These are phyloP conservation scores for Venustampulla echinocandica DNA, from an alignment of 495 filamentous ascomycete species.

Conservation along the genomic window DNA sequence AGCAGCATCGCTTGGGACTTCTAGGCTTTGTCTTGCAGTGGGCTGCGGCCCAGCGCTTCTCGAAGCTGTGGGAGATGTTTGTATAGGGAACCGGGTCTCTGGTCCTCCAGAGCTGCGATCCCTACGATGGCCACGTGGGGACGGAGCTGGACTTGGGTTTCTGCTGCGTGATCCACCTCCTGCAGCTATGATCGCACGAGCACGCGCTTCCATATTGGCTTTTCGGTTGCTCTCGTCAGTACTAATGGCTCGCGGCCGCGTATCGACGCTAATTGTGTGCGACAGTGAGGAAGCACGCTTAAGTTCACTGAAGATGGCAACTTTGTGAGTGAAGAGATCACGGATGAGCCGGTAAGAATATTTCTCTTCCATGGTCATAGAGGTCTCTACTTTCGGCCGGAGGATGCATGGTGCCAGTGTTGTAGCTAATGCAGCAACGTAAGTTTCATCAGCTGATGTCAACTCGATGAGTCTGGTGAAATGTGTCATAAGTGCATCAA, in stretches of 20 bases:
- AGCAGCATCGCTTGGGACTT: conserved; percentile 44
- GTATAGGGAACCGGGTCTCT: conserved; percentile 79
- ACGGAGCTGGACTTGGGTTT: conserved; percentile 64
- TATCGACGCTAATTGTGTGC: conserved; percentile 34
- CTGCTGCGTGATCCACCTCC: conserved; percentile 48
- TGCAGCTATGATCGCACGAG: conserved; percentile 68
- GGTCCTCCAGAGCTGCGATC: conserved; percentile 75
- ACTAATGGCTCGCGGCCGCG: conserved; percentile 70
- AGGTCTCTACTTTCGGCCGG: conserved; percentile 74
- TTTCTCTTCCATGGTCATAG: conserved; percentile 89
- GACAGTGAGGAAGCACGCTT: conserved; percentile 75
- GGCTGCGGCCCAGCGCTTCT: conserved; percentile 13
- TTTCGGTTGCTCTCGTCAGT: conserved; percentile 95
- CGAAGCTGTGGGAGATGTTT: conserved; percentile 51
- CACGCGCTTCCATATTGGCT: conserved; percentile 85
- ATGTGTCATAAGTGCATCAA: conserved; percentile 96
- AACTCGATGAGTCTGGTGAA: conserved; percentile 95
- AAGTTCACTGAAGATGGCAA: conserved; percentile 88
- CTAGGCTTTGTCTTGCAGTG: conserved; percentile 44
- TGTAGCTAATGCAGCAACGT: conserved; percentile 66
- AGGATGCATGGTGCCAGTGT: conserved; percentile 80
- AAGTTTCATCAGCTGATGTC: conserved; percentile 89
- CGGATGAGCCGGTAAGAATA: conserved; percentile 87
- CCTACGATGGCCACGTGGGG: conserved; percentile 51
- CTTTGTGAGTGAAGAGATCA: conserved; percentile 89